Evolutionary conservation across 805 yeast genomes (phyloP).

Genomic region (Maudiozyma barnettii): DNA sequence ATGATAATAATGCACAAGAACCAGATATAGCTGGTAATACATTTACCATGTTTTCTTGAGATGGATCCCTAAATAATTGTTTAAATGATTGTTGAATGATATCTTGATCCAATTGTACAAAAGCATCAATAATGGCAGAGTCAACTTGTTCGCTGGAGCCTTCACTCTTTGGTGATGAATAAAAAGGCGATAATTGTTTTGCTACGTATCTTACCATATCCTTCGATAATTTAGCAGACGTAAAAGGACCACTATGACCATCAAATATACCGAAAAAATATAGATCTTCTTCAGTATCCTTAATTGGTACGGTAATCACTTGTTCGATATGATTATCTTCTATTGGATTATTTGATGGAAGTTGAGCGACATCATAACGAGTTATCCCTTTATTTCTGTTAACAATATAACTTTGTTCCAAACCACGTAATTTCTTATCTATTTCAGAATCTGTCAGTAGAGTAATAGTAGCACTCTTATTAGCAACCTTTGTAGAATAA

Average conservation of each 20-base stretch:
- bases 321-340: conserved; percentile 90
- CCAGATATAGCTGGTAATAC: conserved; percentile 94
- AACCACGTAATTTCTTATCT: conserved; percentile 52
- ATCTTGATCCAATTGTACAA: conserved; percentile 74
- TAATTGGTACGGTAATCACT: conserved; percentile 56
- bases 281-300: conserved; percentile 53
- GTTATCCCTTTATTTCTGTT: conserved; percentile 80
- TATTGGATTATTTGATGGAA: conserved; percentile 86
- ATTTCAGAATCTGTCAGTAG: conserved; percentile 63
- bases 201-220: conserved; percentile 70
- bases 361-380: conserved; percentile 81
- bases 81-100: conserved; percentile 70
- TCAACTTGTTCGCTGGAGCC: conserved; percentile 48
- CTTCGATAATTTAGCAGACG: conserved; percentile 77
- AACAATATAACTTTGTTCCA: conserved; percentile 72
- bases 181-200: conserved; percentile 58
- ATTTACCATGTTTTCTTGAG: conserved; percentile 45
- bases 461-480: conserved; percentile 27
- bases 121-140: conserved; percentile 71
- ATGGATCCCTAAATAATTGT: conserved; percentile 56
- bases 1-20: conserved; percentile 81
- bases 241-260: conserved; percentile 96
- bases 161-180: conserved; percentile 30
- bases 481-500: conserved; percentile 7
- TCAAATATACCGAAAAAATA: conserved; percentile 93